Evolutionary conservation across 2,329 filamentous ascomycete genomes (phyloP).

Genomic region (Ceratocystis destructans): DNA sequence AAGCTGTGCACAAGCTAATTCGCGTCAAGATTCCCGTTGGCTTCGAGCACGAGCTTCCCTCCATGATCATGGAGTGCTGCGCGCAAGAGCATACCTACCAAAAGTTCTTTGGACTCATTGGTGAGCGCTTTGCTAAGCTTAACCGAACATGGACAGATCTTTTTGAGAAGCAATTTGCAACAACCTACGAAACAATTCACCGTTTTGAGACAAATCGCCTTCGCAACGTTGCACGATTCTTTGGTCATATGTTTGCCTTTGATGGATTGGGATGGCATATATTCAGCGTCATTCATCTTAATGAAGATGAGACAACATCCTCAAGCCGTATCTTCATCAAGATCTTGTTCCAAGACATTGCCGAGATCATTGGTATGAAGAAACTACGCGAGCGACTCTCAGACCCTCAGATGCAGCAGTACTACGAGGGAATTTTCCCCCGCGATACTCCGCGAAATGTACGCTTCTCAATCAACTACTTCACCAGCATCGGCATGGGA

Average conservation of each 20-base stretch:
- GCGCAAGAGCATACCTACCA: conserved; percentile 94
- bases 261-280: conserved; percentile 91
- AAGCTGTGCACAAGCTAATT: conserved; percentile 95
- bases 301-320: conserved; percentile 92
- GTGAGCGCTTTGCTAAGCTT: conserved; percentile 88
- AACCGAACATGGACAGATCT: conserved; percentile 89
- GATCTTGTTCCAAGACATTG: conserved; percentile 86
- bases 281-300: conserved; percentile 70
- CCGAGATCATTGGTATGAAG: conserved; percentile 72
- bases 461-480: conserved; percentile 97
- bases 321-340: conserved; percentile 97
- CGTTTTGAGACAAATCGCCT: conserved; percentile 91
- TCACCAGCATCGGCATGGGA: conserved; percentile 95
- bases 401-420: conserved; percentile 65
- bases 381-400: conserved; percentile 63
- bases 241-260: conserved; percentile 76
- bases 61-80: conserved; percentile 95
- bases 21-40: conserved; percentile 78
- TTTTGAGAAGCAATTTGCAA: conserved; percentile 78
- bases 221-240: conserved; percentile 88
- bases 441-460: conserved; percentile 79
- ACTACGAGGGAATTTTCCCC: conserved; percentile 77
- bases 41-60: conserved; percentile 77
- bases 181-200: conserved; percentile 96
- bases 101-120: conserved; percentile 92